Percentiles rank a stretch among this genome's conserved stretches.
Evolutionary conservation across 2,329 filamentous ascomycete genomes (phyloP).

Genomic region (Scortechinia acanthostroma): DNA sequence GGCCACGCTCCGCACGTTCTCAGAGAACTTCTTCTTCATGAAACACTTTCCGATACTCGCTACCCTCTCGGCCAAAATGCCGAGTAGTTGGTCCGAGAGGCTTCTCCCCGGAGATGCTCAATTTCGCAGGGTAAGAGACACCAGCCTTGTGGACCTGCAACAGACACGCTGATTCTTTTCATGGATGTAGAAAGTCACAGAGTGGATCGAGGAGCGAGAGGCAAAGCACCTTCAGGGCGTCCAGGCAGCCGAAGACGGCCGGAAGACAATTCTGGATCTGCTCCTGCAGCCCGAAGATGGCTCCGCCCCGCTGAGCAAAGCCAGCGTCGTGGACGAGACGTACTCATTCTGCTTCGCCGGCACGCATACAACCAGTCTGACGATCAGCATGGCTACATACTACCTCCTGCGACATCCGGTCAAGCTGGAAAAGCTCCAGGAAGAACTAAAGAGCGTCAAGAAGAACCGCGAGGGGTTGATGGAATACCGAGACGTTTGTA

Average conservation of each 20-base stretch:
- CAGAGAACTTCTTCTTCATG: too few species aligned
- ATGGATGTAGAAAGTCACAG: too few species aligned
- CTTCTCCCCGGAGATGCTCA: too few species aligned
- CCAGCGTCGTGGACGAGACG: conserved; percentile 2
- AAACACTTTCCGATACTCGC: too few species aligned
- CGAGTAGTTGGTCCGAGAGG: too few species aligned
- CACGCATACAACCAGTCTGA: conserved; percentile 3
- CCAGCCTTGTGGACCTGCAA: too few species aligned
- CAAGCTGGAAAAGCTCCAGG: conserved; percentile 1
- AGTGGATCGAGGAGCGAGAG: not conserved
- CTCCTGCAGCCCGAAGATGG: not conserved
- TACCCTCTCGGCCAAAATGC: too few species aligned
- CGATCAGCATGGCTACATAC: conserved; percentile 3
- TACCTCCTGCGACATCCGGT: conserved; percentile 1
- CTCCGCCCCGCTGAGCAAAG: not conserved
- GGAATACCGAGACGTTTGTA: not conserved
- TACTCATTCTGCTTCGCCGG: conserved; percentile 4
- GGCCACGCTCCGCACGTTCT: too few species aligned
- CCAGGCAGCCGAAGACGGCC: conserved; percentile 2
- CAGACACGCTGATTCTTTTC: too few species aligned
- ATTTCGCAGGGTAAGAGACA: too few species aligned
- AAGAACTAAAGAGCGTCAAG: not conserved
- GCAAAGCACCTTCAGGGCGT: not conserved
- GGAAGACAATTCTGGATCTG: conserved; percentile 3
- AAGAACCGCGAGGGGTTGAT: not conserved